phyloP scores from a whole-genome alignment of 2,329 filamentous ascomycete genomes.

The Aureobasidium leucospermi region DNA sequence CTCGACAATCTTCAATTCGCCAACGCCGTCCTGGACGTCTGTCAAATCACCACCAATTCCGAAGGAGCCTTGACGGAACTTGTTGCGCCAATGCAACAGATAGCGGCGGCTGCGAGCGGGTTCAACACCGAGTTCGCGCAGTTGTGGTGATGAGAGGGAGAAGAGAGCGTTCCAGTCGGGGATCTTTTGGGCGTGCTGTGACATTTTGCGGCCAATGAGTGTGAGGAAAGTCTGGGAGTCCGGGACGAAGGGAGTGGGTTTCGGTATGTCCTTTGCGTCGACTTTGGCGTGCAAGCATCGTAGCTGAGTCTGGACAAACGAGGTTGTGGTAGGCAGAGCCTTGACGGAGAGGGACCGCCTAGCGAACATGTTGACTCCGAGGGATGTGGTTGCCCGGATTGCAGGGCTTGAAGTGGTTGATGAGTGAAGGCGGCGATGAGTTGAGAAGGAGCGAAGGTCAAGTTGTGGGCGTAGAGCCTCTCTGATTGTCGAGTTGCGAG shows the following conservation, averaged over 20 bases:
- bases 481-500: neutral
- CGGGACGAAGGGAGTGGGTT: conserved; percentile 77
- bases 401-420: neutral
- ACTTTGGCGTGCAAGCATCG: conserved; percentile 34
- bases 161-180: conserved; percentile 87
- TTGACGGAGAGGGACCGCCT: conserved; percentile 3
- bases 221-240: conserved; percentile 80
- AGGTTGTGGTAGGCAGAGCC: neutral
- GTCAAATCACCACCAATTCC: conserved; percentile 78
- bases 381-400: neutral
- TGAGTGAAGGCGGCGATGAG: neutral
- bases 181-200: conserved; percentile 77
- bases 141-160: conserved; percentile 65
- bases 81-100: conserved; percentile 78
- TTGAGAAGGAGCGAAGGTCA: neutral
- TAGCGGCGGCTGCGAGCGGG: conserved; percentile 76
- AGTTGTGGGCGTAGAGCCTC: neutral
- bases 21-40: conserved; percentile 58
- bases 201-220: conserved; percentile 81
- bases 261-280: conserved; percentile 47
- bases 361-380: conserved; percentile 14
- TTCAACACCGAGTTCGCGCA: conserved; percentile 79
- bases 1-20: conserved; percentile 52
- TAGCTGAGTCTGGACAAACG: conserved; percentile 12
- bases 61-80: conserved; percentile 68